Evolutionary conservation across 495 filamentous ascomycete genomes (phyloP).

Genomic region (Aspergillus taichungensis): DNA sequence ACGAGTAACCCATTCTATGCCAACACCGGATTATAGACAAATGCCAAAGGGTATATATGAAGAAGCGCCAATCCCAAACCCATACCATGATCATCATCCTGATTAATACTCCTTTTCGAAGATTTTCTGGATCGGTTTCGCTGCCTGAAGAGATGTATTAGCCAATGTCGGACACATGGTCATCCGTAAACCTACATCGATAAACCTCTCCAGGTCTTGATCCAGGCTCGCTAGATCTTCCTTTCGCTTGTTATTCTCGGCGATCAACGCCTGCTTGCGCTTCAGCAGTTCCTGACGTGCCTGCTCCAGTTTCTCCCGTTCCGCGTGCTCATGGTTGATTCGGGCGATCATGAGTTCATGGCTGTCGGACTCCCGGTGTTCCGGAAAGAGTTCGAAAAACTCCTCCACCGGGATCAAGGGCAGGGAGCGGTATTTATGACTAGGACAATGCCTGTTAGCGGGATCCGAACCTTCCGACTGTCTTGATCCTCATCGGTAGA

Average conservation of each 20-base stretch:
- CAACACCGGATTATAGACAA: no score
- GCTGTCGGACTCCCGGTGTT: constrained; percentile 59
- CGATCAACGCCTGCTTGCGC: constrained; percentile 83
- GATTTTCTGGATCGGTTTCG: constrained; percentile 75
- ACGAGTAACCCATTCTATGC: not conserved
- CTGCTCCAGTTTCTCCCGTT: constrained; percentile 80
- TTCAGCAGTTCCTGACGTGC: constrained; percentile 77
- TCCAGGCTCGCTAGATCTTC: constrained; percentile 86
- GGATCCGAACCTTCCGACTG: not conserved
- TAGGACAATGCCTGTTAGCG: constrained; percentile 26
- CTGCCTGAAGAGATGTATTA: constrained; percentile 44
- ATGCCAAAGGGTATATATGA: not conserved
- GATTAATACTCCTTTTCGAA: constrained; percentile 64
- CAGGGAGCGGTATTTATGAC: constrained; percentile 79
- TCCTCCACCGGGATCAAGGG: constrained; percentile 77
- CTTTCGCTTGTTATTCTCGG: constrained; percentile 91
- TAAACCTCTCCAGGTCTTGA: constrained; percentile 82
- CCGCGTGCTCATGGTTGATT: constrained; percentile 81
- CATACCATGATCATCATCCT: constrained; percentile 5
- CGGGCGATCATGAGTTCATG: constrained; percentile 82
- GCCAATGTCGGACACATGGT: not conserved
- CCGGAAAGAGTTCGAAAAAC: constrained; percentile 70
- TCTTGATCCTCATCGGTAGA: constrained; percentile 11
- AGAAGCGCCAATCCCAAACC: not conserved
- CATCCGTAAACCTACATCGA: constrained; percentile 43